Conservation (phyloP, 1,284 basidiomycete species). For the Trichosporon coremiiforme region DNA sequence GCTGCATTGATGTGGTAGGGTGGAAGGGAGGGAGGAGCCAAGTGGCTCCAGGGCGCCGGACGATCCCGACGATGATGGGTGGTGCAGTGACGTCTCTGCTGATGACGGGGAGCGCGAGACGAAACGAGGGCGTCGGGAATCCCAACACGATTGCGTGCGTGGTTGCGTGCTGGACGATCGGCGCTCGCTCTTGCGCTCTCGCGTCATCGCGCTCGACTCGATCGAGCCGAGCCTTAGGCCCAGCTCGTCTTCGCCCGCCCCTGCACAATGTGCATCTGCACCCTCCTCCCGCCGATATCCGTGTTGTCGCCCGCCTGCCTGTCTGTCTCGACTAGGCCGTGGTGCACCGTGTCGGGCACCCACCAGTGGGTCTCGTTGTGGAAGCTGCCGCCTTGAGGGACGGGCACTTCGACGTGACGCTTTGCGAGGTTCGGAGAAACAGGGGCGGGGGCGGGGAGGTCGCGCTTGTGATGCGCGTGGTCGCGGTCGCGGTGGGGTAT, state of each 20-base stretch:
- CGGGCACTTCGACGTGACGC: neutral
- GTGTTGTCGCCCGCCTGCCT: conserved; percentile 5
- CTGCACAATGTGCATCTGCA: conserved; percentile 15
- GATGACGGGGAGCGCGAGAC: neutral
- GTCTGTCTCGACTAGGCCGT: conserved; percentile 7
- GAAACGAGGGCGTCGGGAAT: too few relatives aligned
- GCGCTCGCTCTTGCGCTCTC: neutral
- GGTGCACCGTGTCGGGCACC: conserved; percentile 20
- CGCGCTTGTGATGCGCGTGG: neutral
- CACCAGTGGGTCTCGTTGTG: conserved; percentile 25
- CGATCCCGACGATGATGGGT: neutral
- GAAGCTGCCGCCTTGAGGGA: conserved; percentile 17
- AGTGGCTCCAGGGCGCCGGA: neutral
- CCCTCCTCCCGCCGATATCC: neutral
- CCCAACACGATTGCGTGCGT: too few relatives aligned
- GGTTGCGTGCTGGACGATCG: neutral
- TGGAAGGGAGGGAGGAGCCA: neutral
- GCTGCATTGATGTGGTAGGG: too few relatives aligned
- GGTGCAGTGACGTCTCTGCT: neutral
- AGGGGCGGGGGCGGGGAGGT: neutral
- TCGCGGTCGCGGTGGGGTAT: conserved; percentile 2
- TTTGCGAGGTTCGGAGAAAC: neutral
- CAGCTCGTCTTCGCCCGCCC: conserved; percentile 12
- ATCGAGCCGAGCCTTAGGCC: neutral
- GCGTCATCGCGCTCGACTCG: neutral